These are phyloP conservation scores for Rhizopogon hawkerae DNA, from an alignment of 1,284 basidiomycete species.

Conservation along the genomic window DNA sequence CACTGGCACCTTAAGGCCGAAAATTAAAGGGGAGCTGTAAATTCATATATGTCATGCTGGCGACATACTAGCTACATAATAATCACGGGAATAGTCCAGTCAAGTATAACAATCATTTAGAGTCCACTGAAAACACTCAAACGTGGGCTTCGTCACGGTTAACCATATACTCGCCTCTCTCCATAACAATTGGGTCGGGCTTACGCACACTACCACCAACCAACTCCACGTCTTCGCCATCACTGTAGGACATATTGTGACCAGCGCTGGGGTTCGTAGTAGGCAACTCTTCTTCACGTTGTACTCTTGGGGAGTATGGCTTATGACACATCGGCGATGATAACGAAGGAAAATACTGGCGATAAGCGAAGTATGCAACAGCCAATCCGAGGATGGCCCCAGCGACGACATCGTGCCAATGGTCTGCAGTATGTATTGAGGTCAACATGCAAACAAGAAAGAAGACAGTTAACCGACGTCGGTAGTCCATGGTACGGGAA, in stretches of 20 bases:
- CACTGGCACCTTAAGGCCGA: too few relatives aligned
- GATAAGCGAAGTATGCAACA: conserved; percentile 73
- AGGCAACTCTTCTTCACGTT: conserved; percentile 38
- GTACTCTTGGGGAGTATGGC: conserved; percentile 68
- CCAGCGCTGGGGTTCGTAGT: conserved; percentile 20
- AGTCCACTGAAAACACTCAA: conserved; percentile 9
- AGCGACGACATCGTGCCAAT: conserved; percentile 83
- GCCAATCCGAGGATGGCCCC: conserved; percentile 71
- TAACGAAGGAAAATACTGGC: conserved; percentile 71
- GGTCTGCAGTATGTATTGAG: conserved; percentile 40
- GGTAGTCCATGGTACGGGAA: conserved; percentile 84
- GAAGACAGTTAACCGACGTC: conserved; percentile 45
- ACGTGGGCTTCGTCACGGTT: background rate
- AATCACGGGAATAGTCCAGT: background rate
- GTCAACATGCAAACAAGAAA: background rate
- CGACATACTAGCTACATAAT: too few relatives aligned
- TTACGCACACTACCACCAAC: conserved; percentile 14
- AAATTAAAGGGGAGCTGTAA: too few relatives aligned
- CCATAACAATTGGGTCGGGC: conserved; percentile 27
- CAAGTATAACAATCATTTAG: background rate
- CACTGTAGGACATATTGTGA: conserved; percentile 10
- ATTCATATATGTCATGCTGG: too few relatives aligned
- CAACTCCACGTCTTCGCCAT: conserved; percentile 21
- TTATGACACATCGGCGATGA: conserved; percentile 54
- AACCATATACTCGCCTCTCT: conserved; percentile 25